These are phyloP conservation scores for Fusarium fracticaudum DNA, from an alignment of 2,329 filamentous ascomycete species.

Conservation along the genomic window DNA sequence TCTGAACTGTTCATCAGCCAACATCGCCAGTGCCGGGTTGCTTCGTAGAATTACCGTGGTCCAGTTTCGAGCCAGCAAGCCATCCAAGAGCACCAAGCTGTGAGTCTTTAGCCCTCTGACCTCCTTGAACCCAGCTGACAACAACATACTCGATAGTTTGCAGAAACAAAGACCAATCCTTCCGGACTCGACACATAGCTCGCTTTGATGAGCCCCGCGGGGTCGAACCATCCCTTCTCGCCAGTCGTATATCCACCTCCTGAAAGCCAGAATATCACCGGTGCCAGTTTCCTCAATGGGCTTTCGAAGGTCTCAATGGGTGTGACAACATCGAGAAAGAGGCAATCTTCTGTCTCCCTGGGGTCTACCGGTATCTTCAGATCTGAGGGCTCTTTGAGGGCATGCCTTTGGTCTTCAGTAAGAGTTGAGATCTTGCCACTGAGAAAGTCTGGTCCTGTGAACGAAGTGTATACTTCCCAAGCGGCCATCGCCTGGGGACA, in stretches of 20 bases:
- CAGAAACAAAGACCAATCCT: background rate
- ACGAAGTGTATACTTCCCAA: background rate
- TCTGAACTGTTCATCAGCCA: background rate
- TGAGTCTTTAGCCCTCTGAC: fast-evolving
- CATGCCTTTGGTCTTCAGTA: background rate
- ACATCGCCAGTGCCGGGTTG: fast-evolving
- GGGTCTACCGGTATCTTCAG: background rate
- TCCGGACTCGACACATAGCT: background rate
- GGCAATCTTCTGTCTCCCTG: background rate
- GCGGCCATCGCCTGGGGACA: background rate
- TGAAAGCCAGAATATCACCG: background rate
- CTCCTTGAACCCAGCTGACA: background rate
- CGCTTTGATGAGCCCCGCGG: background rate
- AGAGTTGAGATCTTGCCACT: background rate
- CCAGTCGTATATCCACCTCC: background rate
- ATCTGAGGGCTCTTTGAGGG: background rate
- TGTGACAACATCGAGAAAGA: background rate
- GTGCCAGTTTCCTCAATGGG: background rate
- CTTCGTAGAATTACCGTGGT: background rate
- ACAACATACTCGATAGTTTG: background rate
- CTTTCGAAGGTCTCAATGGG: background rate
- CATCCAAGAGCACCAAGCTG: background rate
- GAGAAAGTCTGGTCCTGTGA: background rate
- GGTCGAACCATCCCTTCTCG: background rate
- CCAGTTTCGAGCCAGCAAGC: background rate